Evolutionary conservation across 1,284 basidiomycete genomes (phyloP), one percentile per base, ranked within the genome.

Genomic region (Rhodotorula glutinis): DNA sequence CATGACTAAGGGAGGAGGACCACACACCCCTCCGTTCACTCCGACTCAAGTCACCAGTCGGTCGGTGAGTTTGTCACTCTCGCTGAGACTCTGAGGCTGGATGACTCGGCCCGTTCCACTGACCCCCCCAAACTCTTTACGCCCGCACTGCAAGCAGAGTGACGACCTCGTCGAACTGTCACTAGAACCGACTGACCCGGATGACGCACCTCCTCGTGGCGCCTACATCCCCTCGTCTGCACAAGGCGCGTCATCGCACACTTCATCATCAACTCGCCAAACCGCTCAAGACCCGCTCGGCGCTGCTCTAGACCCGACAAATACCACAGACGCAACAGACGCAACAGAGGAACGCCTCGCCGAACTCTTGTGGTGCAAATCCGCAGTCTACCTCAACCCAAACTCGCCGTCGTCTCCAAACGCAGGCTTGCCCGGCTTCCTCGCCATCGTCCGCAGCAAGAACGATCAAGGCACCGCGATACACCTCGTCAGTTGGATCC

Each of bases 401-500:
- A 95, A 83, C 88, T 4, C 85, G 88, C 74, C 94, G 97, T 4
- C 85, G 88, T 74, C 94, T 97, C 80, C 38, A 5, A 21, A 40
- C 13, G 96, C 98, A 78, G 17, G 25, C 51, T 90, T 97, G 40
- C 86, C 92, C 7, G 95, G 95, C 5, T 96, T 94, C 78, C 85
- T 92, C 10, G 87, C 88, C 19, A 83, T 97, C 65, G 92, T 96
- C 21, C 91, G 89, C 40, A 80, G 84, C 85, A 78, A 89, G 88
- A 81, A 56, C 57, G 25, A 62, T 29, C 38, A 40, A n/a, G 54
- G 19, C 30, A 41, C 3, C 40, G 60, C 57, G 65, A 55, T 82
- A 4, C 90, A 90, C 77, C 80, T 91, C 14, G 82, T 92, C 4
- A 88, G 88, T 2, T 92, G 90, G 90, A 88, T 92, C 52, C 91